Base-by-base conservation (phyloP, 495 filamentous ascomycete species). In the Hypoxylon perforatum region DNA sequence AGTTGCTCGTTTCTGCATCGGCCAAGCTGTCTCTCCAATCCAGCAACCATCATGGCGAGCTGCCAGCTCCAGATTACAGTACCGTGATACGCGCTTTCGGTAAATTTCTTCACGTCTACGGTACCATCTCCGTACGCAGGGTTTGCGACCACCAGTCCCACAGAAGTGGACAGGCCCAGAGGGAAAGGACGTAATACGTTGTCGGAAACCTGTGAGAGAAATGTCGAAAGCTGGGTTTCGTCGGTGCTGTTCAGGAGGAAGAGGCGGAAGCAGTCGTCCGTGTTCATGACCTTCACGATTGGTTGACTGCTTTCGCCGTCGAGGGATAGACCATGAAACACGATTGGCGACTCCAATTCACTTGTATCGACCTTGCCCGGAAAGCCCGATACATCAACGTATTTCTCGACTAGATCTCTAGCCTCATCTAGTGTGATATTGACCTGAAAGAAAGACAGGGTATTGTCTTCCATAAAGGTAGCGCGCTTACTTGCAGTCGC, bases 31-130 rank as follows among this genome's bases (percentile, higher is more conserved):
- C 70, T 68, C 56, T 82, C 79, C 9, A 90, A 69, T 0, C 88
- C 88, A 19, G 77, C 78, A 0, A 82, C 87, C 84, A 88, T 88
- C 86, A 90, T 88, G 3, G 86, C 84, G 22, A 89, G 75, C 36
- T 82, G 87, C 86, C 87, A 90, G 54, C 80, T 79, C 87, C 88
- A 90, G 7, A 90, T 79, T 0, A 90, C 88, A 0, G 87, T 88
- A 0, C 88, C 88, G 61, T 90, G 88, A 58, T 90, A 90, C 0
- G 84, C 85, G 28, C 76, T 76, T 5, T 78, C 84, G 0, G 84
- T 86, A 57, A 78, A 90, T 56, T 87, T 86, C 4, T 63, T 73
- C 4, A 81, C 78, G 33, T 84, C 82, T 6, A 76, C 78, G 0
- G 79, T 75, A 38, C 82, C 75, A 0, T 67, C 77, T 1, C 84